phyloP scores from a whole-genome alignment of 306 rosid genomes.

The Abrus precatorius region DNA sequence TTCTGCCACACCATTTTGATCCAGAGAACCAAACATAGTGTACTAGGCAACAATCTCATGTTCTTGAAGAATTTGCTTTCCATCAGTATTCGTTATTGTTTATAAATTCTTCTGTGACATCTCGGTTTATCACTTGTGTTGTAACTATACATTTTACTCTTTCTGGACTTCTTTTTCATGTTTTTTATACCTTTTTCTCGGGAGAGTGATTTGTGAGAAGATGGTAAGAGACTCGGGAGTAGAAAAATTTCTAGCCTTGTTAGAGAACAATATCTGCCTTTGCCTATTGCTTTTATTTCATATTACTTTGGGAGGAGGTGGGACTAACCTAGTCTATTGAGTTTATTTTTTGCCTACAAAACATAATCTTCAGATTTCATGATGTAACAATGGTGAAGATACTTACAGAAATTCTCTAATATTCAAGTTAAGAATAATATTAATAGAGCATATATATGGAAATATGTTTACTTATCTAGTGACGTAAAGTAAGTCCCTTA shows the following conservation, averaged over 20 bases:
- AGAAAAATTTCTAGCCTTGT: neutral
- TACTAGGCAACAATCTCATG: too few relatives aligned
- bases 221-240: neutral
- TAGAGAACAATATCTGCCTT: constrained; percentile 9
- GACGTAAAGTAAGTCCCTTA: too few relatives aligned
- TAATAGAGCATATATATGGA: too few relatives aligned
- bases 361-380: constrained; percentile 26
- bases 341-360: constrained; percentile 24
- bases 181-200: neutral
- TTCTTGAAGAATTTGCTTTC: constrained; percentile 39
- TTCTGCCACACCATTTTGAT: too few relatives aligned
- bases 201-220: neutral
- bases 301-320: constrained; percentile 3
- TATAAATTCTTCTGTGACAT: neutral
- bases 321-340: constrained; percentile 5
- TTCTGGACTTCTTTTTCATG: neutral
- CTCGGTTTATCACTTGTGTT: neutral
- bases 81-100: constrained; percentile 2
- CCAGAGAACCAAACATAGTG: too few relatives aligned
- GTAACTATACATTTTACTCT: neutral
- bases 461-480: too few relatives aligned
- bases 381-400: constrained; percentile 39
- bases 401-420: too few relatives aligned
- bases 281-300: constrained; percentile 15
- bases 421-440: too few relatives aligned